Conservation (phyloP, 2,329 filamentous ascomycete genomes). For the Chaetomiaceae sp. region DNA sequence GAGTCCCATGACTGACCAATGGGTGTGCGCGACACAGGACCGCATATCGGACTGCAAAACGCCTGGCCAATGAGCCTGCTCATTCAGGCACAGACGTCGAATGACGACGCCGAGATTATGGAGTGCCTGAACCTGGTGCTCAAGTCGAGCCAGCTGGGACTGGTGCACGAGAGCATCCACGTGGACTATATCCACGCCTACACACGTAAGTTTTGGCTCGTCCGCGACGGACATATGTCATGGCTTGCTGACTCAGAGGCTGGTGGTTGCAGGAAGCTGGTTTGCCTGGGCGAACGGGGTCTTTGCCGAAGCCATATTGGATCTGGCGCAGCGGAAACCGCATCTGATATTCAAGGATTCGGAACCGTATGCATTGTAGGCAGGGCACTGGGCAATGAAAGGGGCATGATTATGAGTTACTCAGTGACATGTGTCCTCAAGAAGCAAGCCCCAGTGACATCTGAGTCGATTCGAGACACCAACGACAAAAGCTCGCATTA, state of each 20-base stretch:
- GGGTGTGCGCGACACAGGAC: no score
- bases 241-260: conserved; percentile 8
- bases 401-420: no score
- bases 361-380: conserved; percentile 22
- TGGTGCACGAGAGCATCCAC: conserved; percentile 89
- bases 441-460: neutral
- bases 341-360: conserved; percentile 38
- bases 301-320: conserved; percentile 85
- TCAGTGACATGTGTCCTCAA: no score
- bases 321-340: conserved; percentile 82
- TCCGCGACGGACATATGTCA: neutral
- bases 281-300: conserved; percentile 97
- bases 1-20: no score
- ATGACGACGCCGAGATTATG: conserved; percentile 75
- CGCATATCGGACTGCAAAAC: conserved; percentile 73
- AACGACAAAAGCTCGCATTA: no score
- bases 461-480: neutral
- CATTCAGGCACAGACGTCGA: conserved; percentile 82
- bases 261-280: conserved; percentile 59
- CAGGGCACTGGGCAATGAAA: neutral
- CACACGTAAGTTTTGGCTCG: conserved; percentile 53
- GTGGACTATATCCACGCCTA: conserved; percentile 63
- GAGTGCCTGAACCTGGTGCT: conserved; percentile 69
- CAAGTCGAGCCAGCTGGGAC: conserved; percentile 64
- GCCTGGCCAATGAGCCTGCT: conserved; percentile 97